These are phyloP conservation scores for Talaromyces trachyspermus DNA, from an alignment of 495 filamentous ascomycete species.

Conservation along the genomic window DNA sequence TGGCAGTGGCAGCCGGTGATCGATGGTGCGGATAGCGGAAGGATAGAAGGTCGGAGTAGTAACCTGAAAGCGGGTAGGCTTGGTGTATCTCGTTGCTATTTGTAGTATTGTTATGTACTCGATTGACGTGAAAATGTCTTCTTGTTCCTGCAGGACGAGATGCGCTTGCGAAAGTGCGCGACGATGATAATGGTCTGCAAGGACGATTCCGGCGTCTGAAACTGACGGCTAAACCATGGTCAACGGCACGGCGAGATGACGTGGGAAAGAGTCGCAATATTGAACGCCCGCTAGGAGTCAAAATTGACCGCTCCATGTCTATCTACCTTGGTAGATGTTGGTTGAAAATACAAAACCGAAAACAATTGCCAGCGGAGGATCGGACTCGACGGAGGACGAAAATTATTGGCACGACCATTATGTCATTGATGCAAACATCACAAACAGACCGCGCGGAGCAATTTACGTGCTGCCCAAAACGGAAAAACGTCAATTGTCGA, in stretches of 20 bases:
- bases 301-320: neutral
- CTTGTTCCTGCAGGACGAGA: no score
- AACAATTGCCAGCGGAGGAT: slow-evolving; percentile 2
- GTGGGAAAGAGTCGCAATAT: neutral
- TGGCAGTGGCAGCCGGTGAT: slow-evolving; percentile 8
- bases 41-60: slow-evolving; percentile 31
- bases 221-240: neutral
- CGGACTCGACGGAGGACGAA: neutral
- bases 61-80: slow-evolving; percentile 36
- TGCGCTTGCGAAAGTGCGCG: no score
- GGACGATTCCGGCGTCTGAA: neutral
- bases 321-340: no score
- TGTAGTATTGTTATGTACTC: neutral
- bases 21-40: slow-evolving; percentile 20
- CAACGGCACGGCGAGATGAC: neutral
- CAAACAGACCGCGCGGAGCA: slow-evolving; percentile 26
- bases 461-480: slow-evolving; percentile 1
- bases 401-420: slow-evolving; percentile 14
- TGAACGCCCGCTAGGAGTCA: neutral
- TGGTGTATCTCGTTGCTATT: slow-evolving; percentile 13
- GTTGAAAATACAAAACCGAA: neutral
- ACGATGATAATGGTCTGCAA: neutral
- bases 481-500: neutral
- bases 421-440: slow-evolving; percentile 35
- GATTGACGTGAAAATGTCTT: neutral